Evolutionary conservation across 352 stramenopile genomes (phyloP).

Genomic region (Globisporangium irregulare): DNA sequence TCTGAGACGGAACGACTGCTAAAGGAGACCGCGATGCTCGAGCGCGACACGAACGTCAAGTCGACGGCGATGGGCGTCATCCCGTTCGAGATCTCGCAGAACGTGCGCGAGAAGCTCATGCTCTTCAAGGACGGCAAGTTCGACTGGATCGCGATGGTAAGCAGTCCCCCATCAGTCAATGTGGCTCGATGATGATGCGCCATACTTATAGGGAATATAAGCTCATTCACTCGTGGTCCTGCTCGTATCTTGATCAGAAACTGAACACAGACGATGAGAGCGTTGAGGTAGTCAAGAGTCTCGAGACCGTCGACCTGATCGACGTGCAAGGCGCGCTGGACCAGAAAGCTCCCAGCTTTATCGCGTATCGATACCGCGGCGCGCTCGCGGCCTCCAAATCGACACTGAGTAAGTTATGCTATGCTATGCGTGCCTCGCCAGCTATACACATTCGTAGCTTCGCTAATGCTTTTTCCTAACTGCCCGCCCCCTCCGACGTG

Average conservation of each 20-base stretch:
- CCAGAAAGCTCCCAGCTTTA: slow-evolving; percentile 68
- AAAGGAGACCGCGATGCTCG: slow-evolving; percentile 74
- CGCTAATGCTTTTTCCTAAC: not conserved
- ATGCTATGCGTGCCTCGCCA: not conserved
- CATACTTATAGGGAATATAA: no score
- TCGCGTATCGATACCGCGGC: slow-evolving; percentile 68
- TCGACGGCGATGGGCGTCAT: slow-evolving; percentile 89
- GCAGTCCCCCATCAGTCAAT: not conserved
- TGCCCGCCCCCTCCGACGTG: not conserved
- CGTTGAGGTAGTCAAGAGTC: slow-evolving; percentile 76
- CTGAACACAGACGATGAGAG: slow-evolving; percentile 72
- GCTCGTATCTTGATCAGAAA: slow-evolving; percentile 39
- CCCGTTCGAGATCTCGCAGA: slow-evolving; percentile 82
- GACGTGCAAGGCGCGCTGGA: slow-evolving; percentile 61
- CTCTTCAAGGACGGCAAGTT: slow-evolving; percentile 79
- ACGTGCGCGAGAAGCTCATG: slow-evolving; percentile 74
- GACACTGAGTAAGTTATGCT: slow-evolving; percentile 30
- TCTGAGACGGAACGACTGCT: slow-evolving; percentile 83
- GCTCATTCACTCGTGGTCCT: not conserved
- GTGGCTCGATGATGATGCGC: no score
- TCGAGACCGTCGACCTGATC: slow-evolving; percentile 67
- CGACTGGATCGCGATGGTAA: slow-evolving; percentile 87
- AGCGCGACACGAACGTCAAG: slow-evolving; percentile 83
- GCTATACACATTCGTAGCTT: not conserved
- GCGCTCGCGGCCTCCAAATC: slow-evolving; percentile 29